Percentiles rank a stretch among this genome's conserved stretches.
Evolutionary conservation across 2,329 filamentous ascomycete genomes (phyloP).

Genomic region (Exophiala spinifera): DNA sequence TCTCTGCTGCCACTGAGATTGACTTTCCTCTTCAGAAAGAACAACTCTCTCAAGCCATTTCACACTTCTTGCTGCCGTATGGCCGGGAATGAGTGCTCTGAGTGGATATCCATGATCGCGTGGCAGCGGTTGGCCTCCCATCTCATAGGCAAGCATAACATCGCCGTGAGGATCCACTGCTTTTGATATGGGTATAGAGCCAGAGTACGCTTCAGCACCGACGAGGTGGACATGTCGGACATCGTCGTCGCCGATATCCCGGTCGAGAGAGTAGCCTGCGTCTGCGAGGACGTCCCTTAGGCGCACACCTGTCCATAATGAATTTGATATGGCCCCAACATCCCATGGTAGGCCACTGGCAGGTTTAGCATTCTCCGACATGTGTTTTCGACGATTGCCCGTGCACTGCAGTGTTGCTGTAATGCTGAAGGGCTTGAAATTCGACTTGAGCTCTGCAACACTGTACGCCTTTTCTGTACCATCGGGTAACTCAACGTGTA

Average conservation of each 20-base stretch:
- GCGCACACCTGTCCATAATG: constrained; percentile 57
- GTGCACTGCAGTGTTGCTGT: constrained; percentile 60
- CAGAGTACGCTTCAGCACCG: constrained; percentile 58
- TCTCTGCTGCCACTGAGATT: constrained; percentile 62
- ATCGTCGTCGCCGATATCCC: constrained; percentile 34
- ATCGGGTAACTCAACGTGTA: constrained; percentile 57
- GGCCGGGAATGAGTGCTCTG: constrained; percentile 61
- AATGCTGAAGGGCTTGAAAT: constrained; percentile 51
- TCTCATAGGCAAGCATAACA: constrained; percentile 61
- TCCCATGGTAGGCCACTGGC: constrained; percentile 61
- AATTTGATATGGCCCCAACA: constrained; percentile 59
- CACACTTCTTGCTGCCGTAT: constrained; percentile 62
- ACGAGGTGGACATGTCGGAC: constrained; percentile 56
- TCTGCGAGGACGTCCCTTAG: constrained; percentile 56
- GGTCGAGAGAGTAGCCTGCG: constrained; percentile 48
- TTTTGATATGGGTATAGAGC: constrained; percentile 58
- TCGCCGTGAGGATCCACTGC: constrained; percentile 60
- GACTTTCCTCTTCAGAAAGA: constrained; percentile 64
- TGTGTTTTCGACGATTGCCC: constrained; percentile 58
- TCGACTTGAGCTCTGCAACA: constrained; percentile 51
- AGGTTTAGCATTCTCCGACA: constrained; percentile 50
- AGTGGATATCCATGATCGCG: constrained; percentile 66
- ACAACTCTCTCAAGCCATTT: constrained; percentile 67
- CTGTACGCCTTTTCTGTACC: constrained; percentile 55
- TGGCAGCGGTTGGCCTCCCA: constrained; percentile 64